A percentile compares a stretch with the other conserved stretches of the same genome.
Evolutionary conservation across 164 flowering plant genomes (phyloP).

Genomic region (Stephania cephalantha): DNA sequence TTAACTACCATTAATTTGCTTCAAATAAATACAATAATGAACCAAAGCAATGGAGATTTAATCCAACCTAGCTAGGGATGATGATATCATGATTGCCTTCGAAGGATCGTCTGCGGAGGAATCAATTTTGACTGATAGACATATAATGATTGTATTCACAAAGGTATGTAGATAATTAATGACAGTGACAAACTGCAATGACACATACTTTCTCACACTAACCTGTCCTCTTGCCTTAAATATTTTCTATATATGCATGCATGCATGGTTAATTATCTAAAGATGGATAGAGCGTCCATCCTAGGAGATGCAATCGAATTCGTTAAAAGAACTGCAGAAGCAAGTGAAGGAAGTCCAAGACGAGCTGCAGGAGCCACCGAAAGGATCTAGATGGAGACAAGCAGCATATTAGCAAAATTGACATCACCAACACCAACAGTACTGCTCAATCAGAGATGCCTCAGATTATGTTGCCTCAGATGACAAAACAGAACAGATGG

Average conservation of each 20-base stretch:
- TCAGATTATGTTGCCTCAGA: neutral
- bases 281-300: no score
- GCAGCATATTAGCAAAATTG: slow-evolving; percentile 11
- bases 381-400: slow-evolving; percentile 44
- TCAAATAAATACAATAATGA: slow-evolving; percentile 23
- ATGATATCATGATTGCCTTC: slow-evolving; percentile 15
- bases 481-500: neutral
- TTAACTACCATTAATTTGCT: slow-evolving; percentile 7
- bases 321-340: slow-evolving; percentile 68
- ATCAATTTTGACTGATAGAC: slow-evolving; percentile 19
- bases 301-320: no score
- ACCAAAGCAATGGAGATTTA: slow-evolving; percentile 22
- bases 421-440: slow-evolving; percentile 13
- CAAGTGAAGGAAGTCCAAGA: slow-evolving; percentile 70
- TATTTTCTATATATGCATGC: neutral
- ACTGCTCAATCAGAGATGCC: slow-evolving; percentile 22
- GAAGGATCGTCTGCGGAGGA: slow-evolving; percentile 27
- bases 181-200: no score
- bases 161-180: slow-evolving; percentile 65
- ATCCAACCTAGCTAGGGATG: slow-evolving; percentile 15
- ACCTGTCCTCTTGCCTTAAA: no score
- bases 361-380: slow-evolving; percentile 69
- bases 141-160: slow-evolving; percentile 37
- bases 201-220: no score
- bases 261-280: no score